Conservation (phyloP, 2,329 filamentous ascomycete species). For the Trichoderma breve region DNA sequence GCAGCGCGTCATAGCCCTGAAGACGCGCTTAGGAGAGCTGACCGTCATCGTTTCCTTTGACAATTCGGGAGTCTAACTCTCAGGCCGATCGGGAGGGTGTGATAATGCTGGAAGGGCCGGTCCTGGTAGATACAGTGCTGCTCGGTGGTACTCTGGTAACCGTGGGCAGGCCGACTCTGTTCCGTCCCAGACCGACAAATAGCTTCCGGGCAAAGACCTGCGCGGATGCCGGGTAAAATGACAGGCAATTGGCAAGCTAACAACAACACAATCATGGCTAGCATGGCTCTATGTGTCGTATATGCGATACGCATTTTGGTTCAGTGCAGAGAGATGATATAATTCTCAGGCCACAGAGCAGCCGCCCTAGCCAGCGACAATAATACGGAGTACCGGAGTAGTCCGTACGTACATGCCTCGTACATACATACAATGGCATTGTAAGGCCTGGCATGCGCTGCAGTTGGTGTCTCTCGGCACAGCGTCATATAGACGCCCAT, state of each 20-base stretch:
- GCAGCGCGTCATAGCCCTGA: conserved; percentile 18
- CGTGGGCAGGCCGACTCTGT: not conserved
- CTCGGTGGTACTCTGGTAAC: not conserved
- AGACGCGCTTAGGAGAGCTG: conserved; percentile 9
- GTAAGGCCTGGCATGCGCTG: not conserved
- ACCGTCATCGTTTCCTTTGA: conserved; percentile 6
- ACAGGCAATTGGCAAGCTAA: not conserved
- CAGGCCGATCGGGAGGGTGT: conserved; percentile 1
- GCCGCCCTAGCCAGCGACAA: not conserved
- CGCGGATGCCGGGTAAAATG: not conserved
- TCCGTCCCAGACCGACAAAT: not conserved
- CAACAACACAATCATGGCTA: not conserved
- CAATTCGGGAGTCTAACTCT: not conserved
- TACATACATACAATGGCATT: not conserved
- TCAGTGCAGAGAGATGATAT: not conserved
- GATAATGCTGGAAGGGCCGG: not conserved
- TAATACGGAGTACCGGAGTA: conserved; percentile 1
- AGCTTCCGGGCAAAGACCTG: not conserved
- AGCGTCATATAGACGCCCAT: conserved; percentile 9
- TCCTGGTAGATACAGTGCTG: not conserved
- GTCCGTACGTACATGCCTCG: not conserved
- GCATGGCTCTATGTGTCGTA: not conserved
- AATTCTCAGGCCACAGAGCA: not conserved
- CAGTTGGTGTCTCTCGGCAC: not conserved
- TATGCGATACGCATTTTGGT: not conserved